phyloP scores from a whole-genome alignment of 1,284 basidiomycete species.

The Golubevia pallescens region DNA sequence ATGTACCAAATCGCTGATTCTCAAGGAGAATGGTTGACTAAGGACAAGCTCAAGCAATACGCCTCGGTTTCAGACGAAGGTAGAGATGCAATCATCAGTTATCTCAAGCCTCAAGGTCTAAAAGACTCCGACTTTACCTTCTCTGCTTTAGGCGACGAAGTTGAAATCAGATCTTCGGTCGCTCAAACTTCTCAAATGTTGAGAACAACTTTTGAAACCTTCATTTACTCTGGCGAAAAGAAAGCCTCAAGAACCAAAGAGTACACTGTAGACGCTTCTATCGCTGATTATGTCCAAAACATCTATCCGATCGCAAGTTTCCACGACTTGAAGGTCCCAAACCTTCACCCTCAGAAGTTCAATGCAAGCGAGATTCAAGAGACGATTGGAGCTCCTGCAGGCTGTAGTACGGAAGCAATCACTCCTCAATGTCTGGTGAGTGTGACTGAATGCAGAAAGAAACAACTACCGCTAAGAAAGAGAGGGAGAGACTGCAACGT shows the following conservation, averaged over 20 bases:
- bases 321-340: background rate
- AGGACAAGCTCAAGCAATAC: conserved; percentile 15
- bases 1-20: conserved; percentile 12
- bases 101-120: conserved; percentile 8
- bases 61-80: conserved; percentile 4
- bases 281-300: conserved; percentile 8
- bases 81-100: conserved; percentile 7
- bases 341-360: no score
- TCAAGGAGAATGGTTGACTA: conserved; percentile 11
- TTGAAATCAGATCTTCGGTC: conserved; percentile 16
- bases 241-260: conserved; percentile 9
- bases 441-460: no score
- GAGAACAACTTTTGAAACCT: conserved; percentile 7
- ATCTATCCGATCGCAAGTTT: conserved; percentile 11
- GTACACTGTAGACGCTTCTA: conserved; percentile 12
- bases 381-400: background rate
- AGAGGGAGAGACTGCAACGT: no score
- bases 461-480: no score
- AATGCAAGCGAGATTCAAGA: background rate
- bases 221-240: background rate
- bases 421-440: background rate
- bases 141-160: conserved; percentile 6
- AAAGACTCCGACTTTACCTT: conserved; percentile 3
- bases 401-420: conserved; percentile 2
- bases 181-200: conserved; percentile 13